Conservation (phyloP, 2,329 filamentous ascomycete species). For the Fusarium musae region DNA sequence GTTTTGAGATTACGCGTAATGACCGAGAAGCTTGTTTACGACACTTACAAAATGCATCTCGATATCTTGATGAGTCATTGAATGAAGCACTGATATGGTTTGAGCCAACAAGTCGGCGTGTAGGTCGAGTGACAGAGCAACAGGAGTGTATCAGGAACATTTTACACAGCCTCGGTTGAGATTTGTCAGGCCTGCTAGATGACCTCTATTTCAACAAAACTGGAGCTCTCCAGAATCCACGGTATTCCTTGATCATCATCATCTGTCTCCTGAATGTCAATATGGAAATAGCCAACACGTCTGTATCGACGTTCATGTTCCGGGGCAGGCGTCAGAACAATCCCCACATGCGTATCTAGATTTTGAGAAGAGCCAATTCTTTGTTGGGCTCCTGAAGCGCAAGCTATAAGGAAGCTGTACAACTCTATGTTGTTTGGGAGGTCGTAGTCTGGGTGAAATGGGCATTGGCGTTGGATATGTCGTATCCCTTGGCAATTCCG, state of each 20-base stretch:
- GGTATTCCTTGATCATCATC: not conserved
- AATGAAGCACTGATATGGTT: constrained; percentile 1
- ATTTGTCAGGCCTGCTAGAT: not conserved
- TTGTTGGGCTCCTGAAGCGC: not conserved
- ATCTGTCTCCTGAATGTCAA: not conserved
- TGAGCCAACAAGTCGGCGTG: not conserved
- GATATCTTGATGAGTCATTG: not conserved
- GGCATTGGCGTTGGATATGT: not conserved
- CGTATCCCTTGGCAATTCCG: not conserved
- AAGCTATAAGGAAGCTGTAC: not conserved
- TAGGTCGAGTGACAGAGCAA: not conserved
- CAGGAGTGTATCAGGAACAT: not conserved
- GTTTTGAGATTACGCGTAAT: not conserved
- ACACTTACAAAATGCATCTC: not conserved
- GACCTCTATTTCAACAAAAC: not conserved
- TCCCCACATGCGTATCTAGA: not conserved
- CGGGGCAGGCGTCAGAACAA: not conserved
- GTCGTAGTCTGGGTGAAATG: not conserved
- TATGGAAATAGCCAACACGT: not conserved
- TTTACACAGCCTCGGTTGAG: not conserved
- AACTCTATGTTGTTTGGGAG: not conserved
- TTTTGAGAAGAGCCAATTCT: not conserved
- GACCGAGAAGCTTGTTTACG: not conserved
- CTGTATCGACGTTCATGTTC: not conserved
- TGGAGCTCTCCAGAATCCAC: not conserved